Conservation (phyloP, 306 rosid species). For the Malus sylvestris region DNA sequence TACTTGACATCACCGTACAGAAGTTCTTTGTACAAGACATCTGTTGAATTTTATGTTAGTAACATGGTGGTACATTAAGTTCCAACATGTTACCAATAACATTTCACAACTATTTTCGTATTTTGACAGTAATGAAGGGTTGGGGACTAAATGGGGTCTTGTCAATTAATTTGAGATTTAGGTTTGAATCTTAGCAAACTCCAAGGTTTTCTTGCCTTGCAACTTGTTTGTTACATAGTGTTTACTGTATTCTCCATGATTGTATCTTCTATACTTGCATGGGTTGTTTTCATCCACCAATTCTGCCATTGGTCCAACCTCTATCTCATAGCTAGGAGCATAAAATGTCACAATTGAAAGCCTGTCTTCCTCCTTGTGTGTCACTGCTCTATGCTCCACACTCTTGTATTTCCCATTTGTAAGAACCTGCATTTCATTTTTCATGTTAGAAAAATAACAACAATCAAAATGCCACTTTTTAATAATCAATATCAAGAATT, state of each 20-base stretch:
- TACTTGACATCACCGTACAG: not conserved
- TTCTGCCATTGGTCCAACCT: conserved; percentile 78
- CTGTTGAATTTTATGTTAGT: too few relatives aligned
- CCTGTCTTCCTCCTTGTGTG: conserved; percentile 59
- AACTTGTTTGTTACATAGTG: conserved; percentile 84
- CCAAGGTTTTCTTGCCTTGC: conserved; percentile 79
- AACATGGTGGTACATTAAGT: not conserved
- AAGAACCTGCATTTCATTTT: conserved; percentile 50
- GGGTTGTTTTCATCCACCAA: conserved; percentile 57
- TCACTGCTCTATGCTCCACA: conserved; percentile 96
- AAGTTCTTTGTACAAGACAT: too few relatives aligned
- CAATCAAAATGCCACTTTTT: not conserved
- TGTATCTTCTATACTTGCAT: conserved; percentile 70
- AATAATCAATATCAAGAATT: too few relatives aligned
- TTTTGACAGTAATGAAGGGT: conserved; percentile 5
- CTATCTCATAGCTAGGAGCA: conserved; percentile 88
- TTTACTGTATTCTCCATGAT: conserved; percentile 89
- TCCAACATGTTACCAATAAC: too few relatives aligned
- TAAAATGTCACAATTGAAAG: conserved; percentile 81
- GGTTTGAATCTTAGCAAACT: conserved; percentile 62
- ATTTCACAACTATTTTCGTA: too few relatives aligned
- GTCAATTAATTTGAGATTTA: conserved; percentile 18
- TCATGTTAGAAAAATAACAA: not conserved
- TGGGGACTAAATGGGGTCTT: conserved; percentile 24
- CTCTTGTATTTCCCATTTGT: conserved; percentile 91